A percentile compares a stretch with the other conserved stretches of the same genome.
Evolutionary conservation across 2,329 filamentous ascomycete species (phyloP).

Genomic region (Fusarium sp.): DNA sequence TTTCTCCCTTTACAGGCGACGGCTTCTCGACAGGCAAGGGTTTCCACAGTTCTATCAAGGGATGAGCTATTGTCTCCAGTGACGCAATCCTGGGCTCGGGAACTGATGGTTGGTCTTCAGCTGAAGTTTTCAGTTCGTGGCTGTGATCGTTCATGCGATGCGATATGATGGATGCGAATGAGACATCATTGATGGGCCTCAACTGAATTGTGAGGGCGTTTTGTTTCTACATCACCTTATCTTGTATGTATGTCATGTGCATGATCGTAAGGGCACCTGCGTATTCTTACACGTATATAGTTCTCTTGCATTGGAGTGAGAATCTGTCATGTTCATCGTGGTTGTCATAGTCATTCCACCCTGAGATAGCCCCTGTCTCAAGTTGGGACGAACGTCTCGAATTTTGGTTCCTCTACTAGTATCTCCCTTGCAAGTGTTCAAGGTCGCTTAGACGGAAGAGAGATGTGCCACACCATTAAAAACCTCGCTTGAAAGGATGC

Average conservation of each 20-base stretch:
- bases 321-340: slow-evolving; percentile 1
- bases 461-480: background rate
- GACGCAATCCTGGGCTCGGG: slow-evolving; percentile 24
- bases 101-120: background rate
- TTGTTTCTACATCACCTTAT: slow-evolving; percentile 5
- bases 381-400: slow-evolving; percentile 39
- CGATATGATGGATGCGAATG: background rate
- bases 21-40: slow-evolving; percentile 38
- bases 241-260: slow-evolving; percentile 1
- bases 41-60: slow-evolving; percentile 21
- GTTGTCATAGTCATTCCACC: slow-evolving; percentile 24
- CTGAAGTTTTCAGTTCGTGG: background rate
- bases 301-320: background rate
- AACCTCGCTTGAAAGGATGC: background rate
- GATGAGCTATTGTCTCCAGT: slow-evolving; percentile 17
- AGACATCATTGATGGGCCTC: slow-evolving; percentile 33
- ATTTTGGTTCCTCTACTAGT: slow-evolving; percentile 10
- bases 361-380: slow-evolving; percentile 36
- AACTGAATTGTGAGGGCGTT: background rate
- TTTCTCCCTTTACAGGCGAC: slow-evolving; percentile 47
- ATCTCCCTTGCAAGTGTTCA: slow-evolving; percentile 24
- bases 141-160: slow-evolving; percentile 10
- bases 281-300: slow-evolving; percentile 3
- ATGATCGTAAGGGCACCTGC: slow-evolving; percentile 34
- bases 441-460: slow-evolving; percentile 7